A percentile compares a stretch with the other conserved stretches of the same genome.
Evolutionary conservation across 805 yeast species (phyloP).

Genomic region (Priceomyces medius): DNA sequence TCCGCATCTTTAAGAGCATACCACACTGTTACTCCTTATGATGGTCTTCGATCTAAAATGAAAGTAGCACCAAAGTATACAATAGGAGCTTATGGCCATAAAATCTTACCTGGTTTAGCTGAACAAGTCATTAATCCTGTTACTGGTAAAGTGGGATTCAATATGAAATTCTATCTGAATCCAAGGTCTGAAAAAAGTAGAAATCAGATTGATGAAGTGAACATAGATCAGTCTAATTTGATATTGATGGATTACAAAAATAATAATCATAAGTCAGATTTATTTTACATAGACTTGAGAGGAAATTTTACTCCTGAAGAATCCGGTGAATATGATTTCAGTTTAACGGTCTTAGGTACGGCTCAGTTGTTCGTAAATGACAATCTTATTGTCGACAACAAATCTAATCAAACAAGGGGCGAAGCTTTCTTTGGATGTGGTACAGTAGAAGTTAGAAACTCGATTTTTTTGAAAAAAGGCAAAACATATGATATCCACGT

Average conservation of each 20-base stretch:
- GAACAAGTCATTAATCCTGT: constrained; percentile 18
- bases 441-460: constrained; percentile 49
- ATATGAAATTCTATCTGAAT: constrained; percentile 20
- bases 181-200: constrained; percentile 9
- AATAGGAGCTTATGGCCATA: constrained; percentile 31
- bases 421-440: constrained; percentile 46
- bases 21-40: constrained; percentile 27
- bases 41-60: constrained; percentile 12
- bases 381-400: constrained; percentile 54
- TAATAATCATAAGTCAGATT: constrained; percentile 16
- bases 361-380: constrained; percentile 55
- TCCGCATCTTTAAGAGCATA: constrained; percentile 29
- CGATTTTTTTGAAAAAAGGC: constrained; percentile 42
- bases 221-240: constrained; percentile 15
- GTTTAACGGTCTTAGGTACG: constrained; percentile 52
- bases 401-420: constrained; percentile 50
- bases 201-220: constrained; percentile 16
- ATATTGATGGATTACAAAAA: constrained; percentile 22
- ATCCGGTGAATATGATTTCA: constrained; percentile 51
- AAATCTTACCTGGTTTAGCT: constrained; percentile 27
- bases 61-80: constrained; percentile 21
- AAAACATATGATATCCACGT: constrained; percentile 42
- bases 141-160: constrained; percentile 24
- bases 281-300: constrained; percentile 44
- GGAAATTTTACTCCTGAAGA: constrained; percentile 47